Conservation (phyloP, 805 yeast genomes). For the Yarrowia keelungensis region DNA sequence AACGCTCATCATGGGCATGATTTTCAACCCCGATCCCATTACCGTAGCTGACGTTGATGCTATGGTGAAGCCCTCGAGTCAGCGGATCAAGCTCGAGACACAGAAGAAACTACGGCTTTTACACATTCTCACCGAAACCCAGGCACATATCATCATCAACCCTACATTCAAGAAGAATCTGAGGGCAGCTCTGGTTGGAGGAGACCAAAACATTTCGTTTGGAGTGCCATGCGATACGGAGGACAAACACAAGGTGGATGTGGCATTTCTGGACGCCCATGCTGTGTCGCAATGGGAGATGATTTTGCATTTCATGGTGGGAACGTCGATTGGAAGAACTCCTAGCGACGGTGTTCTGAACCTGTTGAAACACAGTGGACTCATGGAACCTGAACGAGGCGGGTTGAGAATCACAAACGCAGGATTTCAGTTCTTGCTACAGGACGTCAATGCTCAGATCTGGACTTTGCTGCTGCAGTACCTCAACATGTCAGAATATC, state of each 20-base stretch:
- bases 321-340: slow-evolving; percentile 69
- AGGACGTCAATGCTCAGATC: slow-evolving; percentile 90
- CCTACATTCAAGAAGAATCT: slow-evolving; percentile 77
- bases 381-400: slow-evolving; percentile 66
- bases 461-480: slow-evolving; percentile 93
- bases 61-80: slow-evolving; percentile 67
- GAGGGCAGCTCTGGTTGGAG: slow-evolving; percentile 84
- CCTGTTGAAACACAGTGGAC: slow-evolving; percentile 76
- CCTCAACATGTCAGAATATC: slow-evolving; percentile 78
- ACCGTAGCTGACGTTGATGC: slow-evolving; percentile 58
- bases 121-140: slow-evolving; percentile 73
- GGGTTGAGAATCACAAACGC: slow-evolving; percentile 78
- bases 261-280: slow-evolving; percentile 75
- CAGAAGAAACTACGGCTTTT: slow-evolving; percentile 75
- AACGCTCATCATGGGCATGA: slow-evolving; percentile 83
- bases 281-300: slow-evolving; percentile 93
- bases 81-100: slow-evolving; percentile 70
- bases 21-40: slow-evolving; percentile 79
- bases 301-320: slow-evolving; percentile 96
- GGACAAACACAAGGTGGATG: slow-evolving; percentile 63
- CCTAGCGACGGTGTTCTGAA: slow-evolving; percentile 84
- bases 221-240: slow-evolving; percentile 70
- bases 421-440: slow-evolving; percentile 93
- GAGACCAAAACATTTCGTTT: slow-evolving; percentile 67
- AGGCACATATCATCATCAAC: slow-evolving; percentile 51